Evolutionary conservation across 495 filamentous ascomycete species (phyloP).

Genomic region (Penicillium alfredii): DNA sequence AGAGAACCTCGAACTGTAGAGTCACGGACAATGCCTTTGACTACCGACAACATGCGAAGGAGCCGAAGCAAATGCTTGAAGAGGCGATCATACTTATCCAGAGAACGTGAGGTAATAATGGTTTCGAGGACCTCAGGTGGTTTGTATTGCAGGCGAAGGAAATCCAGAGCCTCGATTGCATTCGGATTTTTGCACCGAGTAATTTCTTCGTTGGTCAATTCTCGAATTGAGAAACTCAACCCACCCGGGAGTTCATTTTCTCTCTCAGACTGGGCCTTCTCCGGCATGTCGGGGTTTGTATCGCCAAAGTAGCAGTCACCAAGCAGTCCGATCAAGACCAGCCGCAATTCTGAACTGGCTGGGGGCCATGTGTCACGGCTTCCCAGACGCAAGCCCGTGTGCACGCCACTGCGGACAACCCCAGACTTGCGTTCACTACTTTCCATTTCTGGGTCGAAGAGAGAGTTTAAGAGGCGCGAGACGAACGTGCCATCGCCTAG

Average conservation of each 20-base stretch:
- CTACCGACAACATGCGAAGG: conserved; percentile 73
- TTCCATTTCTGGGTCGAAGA: conserved; percentile 81
- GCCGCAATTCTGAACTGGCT: conserved; percentile 80
- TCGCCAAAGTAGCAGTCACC: conserved; percentile 59
- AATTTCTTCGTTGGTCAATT: conserved; percentile 68
- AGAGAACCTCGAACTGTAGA: conserved; percentile 39
- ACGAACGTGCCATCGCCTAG: conserved; percentile 79
- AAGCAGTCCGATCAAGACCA: conserved; percentile 82
- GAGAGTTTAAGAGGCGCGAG: conserved; percentile 68
- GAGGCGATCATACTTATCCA: conserved; percentile 76
- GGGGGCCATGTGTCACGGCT: conserved; percentile 82
- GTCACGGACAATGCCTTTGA: conserved; percentile 62
- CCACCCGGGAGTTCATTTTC: conserved; percentile 65
- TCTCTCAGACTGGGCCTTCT: conserved; percentile 19
- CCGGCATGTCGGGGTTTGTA: conserved; percentile 11
- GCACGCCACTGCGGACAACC: conserved; percentile 58
- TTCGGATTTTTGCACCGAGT: conserved; percentile 72
- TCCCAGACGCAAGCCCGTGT: conserved; percentile 75
- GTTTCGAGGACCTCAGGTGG: conserved; percentile 66
- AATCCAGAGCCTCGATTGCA: conserved; percentile 81
- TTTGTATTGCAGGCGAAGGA: conserved; percentile 79
- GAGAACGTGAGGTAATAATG: conserved; percentile 59
- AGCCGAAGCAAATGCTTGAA: conserved; percentile 75
- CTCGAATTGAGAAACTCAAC: conserved; percentile 81
- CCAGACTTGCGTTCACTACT: conserved; percentile 68